phyloP scores from a whole-genome alignment of 306 rosid species.

The Elaeagnus macrophylla region DNA sequence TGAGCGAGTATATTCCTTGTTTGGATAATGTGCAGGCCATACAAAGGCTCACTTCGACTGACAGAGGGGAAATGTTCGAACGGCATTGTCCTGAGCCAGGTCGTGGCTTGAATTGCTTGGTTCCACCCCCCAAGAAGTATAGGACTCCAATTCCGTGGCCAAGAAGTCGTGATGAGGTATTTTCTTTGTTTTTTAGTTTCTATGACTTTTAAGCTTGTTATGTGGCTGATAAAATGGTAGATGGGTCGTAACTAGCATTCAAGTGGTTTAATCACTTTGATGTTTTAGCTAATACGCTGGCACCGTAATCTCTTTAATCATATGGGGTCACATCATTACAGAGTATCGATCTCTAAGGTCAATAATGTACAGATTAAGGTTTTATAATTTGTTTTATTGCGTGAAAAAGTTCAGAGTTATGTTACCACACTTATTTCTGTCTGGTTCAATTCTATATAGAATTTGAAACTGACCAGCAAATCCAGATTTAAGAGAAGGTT shows the following conservation, averaged over 20 bases:
- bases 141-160: constrained; percentile 86
- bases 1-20: constrained; percentile 88
- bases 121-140: constrained; percentile 77
- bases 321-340: too few relatives aligned
- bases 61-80: constrained; percentile 65
- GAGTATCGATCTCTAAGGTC: not conserved
- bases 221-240: not conserved
- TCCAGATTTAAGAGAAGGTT: not conserved
- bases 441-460: not conserved
- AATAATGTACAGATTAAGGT: not conserved
- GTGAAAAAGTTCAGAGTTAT: not conserved
- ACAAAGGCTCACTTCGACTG: constrained; percentile 47
- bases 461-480: not conserved
- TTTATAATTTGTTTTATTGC: not conserved
- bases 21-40: constrained; percentile 69
- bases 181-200: not conserved
- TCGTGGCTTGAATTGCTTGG: constrained; percentile 62
- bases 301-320: too few relatives aligned
- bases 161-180: constrained; percentile 84
- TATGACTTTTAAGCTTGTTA: not conserved
- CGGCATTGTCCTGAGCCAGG: constrained; percentile 66
- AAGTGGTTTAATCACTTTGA: too few relatives aligned
- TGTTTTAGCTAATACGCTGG: too few relatives aligned
- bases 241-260: too few relatives aligned
- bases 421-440: not conserved